phyloP scores from a whole-genome alignment of 257 asterid species.

The Orobanche coerulescens region DNA sequence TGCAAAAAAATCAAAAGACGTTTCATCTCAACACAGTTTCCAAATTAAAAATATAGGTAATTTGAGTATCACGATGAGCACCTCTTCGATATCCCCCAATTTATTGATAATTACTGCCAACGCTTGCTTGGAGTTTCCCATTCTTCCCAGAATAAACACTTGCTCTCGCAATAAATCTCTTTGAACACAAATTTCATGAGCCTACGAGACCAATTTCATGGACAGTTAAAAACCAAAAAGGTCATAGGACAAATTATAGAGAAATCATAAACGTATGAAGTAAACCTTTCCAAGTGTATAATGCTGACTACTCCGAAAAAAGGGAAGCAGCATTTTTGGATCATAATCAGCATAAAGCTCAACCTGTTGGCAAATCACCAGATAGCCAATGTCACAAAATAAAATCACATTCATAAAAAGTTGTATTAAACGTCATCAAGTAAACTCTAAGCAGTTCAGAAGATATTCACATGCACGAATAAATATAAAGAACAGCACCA shows the following conservation, averaged over 20 bases:
- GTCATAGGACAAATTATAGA: conserved; percentile 1
- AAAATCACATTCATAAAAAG: conserved; percentile 9
- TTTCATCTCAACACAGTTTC: conserved; percentile 17
- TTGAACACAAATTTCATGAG: conserved; percentile 77
- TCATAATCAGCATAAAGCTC: conserved; percentile 94
- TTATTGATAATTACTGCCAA: conserved; percentile 81
- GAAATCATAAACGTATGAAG: conserved; percentile 6
- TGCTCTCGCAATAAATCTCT: conserved; percentile 72
- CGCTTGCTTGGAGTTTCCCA: conserved; percentile 93
- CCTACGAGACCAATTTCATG: conserved; percentile 44
- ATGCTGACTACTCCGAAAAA: conserved; percentile 97
- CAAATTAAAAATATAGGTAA: conserved; percentile 15
- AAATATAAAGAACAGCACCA: conserved; percentile 1
- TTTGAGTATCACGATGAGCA: conserved; percentile 26
- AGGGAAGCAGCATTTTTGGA: conserved; percentile 82
- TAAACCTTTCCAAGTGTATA: conserved; percentile 90
- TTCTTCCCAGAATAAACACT: conserved; percentile 96
- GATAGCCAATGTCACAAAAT: conserved; percentile 12
- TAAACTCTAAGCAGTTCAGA: background rate
- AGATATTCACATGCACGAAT: conserved; percentile 2
- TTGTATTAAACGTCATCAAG: background rate
- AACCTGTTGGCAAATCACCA: conserved; percentile 46
- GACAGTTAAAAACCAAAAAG: conserved; percentile 18
- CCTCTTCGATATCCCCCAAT: conserved; percentile 92
- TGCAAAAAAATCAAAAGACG: conserved; percentile 33